These are phyloP conservation scores for Xylariaceae sp. DNA, from an alignment of 2,329 filamentous ascomycete species.

Conservation along the genomic window DNA sequence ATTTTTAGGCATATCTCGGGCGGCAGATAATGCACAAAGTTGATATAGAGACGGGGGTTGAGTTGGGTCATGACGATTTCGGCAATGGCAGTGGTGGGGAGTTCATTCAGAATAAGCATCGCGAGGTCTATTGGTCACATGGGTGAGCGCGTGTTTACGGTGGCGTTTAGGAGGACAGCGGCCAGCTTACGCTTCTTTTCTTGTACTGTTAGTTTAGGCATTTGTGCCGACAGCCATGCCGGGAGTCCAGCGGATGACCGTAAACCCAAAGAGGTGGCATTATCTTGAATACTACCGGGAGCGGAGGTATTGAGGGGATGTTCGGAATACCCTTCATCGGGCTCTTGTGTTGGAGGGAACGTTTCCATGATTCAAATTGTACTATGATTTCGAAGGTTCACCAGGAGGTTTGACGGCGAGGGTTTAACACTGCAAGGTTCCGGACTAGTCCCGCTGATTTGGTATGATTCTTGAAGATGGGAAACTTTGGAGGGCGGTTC, in stretches of 20 bases:
- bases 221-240: slow-evolving; percentile 57
- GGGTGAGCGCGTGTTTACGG: slow-evolving; percentile 28
- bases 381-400: slow-evolving; percentile 1
- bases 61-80: slow-evolving; percentile 77
- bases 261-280: slow-evolving; percentile 44
- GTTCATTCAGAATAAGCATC: slow-evolving; percentile 76
- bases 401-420: slow-evolving; percentile 1
- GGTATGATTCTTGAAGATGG: background rate
- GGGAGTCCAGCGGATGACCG: slow-evolving; percentile 54
- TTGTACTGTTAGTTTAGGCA: slow-evolving; percentile 55
- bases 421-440: background rate
- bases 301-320: slow-evolving; percentile 63
- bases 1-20: slow-evolving; percentile 91
- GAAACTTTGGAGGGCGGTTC: background rate
- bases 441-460: background rate
- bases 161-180: background rate
- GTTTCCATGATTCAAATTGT: slow-evolving; percentile 46
- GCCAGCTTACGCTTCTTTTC: slow-evolving; percentile 56
- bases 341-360: slow-evolving; percentile 61
- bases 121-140: slow-evolving; percentile 70
- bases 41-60: slow-evolving; percentile 86
- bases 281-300: slow-evolving; percentile 41
- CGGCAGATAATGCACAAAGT: slow-evolving; percentile 85
- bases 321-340: slow-evolving; percentile 89
- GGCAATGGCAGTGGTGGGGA: slow-evolving; percentile 81